phyloP scores from a whole-genome alignment of 2,329 filamentous ascomycete species.

The Incumbomyces lentus region DNA sequence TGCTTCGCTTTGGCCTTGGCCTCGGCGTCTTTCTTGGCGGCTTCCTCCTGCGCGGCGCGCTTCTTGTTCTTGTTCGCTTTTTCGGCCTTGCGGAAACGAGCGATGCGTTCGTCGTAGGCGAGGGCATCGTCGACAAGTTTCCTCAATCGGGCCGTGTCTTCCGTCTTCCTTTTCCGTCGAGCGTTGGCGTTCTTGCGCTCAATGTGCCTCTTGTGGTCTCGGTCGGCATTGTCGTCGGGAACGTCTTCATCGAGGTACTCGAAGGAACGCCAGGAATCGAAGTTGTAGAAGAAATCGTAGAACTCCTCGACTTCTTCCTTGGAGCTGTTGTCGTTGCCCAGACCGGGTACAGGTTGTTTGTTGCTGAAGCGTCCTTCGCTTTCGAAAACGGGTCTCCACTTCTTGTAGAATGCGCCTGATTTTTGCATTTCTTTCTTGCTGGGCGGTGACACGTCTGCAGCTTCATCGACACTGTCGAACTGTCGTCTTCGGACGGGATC shows the following conservation, averaged over 20 bases:
- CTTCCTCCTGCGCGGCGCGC: constrained; percentile 77
- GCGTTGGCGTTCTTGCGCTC: constrained; percentile 98
- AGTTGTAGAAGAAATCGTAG: constrained; percentile 99
- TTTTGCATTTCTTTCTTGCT: constrained; percentile 81
- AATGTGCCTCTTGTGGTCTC: constrained; percentile 95
- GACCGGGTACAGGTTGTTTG: constrained; percentile 71
- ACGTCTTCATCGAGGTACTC: constrained; percentile 99
- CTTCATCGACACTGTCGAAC: constrained; percentile 93
- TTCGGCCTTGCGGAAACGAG: constrained; percentile 87
- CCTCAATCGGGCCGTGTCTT: constrained; percentile 85
- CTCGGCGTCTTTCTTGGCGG: constrained; percentile 75
- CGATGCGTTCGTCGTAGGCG: constrained; percentile 84
- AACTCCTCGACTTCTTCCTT: constrained; percentile 88
- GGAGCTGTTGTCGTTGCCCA: constrained; percentile 73
- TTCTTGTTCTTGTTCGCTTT: constrained; percentile 96
- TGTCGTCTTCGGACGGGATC: constrained; percentile 89
- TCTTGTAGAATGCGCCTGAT: constrained; percentile 79
- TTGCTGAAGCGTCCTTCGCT: constrained; percentile 89
- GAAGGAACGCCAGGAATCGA: constrained; percentile 94
- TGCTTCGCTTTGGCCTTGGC: constrained; percentile 76
- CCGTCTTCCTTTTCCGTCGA: constrained; percentile 98
- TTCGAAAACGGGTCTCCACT: constrained; percentile 85
- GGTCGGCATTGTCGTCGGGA: constrained; percentile 96
- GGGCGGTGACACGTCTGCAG: constrained; percentile 82
- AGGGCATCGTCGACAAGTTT: constrained; percentile 81